Base-by-base conservation (phyloP, 495 filamentous ascomycete species). In the Usnea hakonensis region DNA sequence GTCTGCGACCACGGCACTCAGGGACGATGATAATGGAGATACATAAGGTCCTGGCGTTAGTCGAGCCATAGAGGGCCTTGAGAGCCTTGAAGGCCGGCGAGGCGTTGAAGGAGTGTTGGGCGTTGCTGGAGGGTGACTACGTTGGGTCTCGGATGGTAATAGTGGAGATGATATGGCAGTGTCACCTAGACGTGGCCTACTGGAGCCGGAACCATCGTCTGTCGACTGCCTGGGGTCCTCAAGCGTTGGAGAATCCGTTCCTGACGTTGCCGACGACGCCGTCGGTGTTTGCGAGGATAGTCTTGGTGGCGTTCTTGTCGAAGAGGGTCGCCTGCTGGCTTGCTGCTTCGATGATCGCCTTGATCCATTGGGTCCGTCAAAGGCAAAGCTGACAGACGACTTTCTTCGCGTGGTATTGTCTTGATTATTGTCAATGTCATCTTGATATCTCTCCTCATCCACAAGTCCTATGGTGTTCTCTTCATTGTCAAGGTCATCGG, bases 1-100 rank as follows among this genome's bases (percentile, higher is more conserved):
- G 64, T 89, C 86, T 7, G 84, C 85, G 8, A 86, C 82, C 3
- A 86, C 78, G 3, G 79, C 83, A 68, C 76, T 83, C 58, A 86
- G 77, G 23, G 80, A 70, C 17, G 77, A 77, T 0, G 83, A 85
- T 0, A 86, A 71, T 7, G 83, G 78, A 5, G 77, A 76, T 26
- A 79, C 72, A 33, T 81, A 68, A 7, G 78, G 78, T 23, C 75
- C 78, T 19, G 80, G 83, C 0, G 75, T 78, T 59, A 81, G 75
- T 28, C 74, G 73, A 46, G 72, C 50, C 48, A 70, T 64, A 60
- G 72, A 40, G 53, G 44, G 30, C 54, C 62, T 40, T 28, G 67
- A 54, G 32, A 69, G 44, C 57, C 55, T 35, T 56, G 67, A 53
- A 54, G 55, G 65, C 32, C 68, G 53, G 33, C 68, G 58, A 8